Evolutionary conservation across 768 basidiomycete species (phyloP).

Genomic region (Pleurotus platypus): DNA sequence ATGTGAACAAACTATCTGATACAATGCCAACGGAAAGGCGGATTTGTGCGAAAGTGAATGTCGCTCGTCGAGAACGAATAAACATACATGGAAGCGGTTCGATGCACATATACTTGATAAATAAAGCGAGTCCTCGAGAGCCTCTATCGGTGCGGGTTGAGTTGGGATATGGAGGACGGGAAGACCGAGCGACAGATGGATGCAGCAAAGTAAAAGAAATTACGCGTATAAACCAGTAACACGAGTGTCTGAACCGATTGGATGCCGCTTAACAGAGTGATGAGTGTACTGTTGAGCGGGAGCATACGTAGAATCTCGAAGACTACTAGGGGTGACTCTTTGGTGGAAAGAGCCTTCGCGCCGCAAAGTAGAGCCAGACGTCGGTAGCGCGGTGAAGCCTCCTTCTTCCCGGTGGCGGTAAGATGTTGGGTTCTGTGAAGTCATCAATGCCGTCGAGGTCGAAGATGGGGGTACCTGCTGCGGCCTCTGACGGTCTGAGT

Average conservation of each 20-base stretch:
- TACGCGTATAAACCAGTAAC: constrained; percentile 4
- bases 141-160: not conserved
- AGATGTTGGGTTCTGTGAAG: constrained; percentile 7
- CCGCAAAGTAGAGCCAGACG: constrained; percentile 2
- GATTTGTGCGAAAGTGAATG: not conserved
- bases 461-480: constrained; percentile 4
- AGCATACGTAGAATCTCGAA: constrained; percentile 1
- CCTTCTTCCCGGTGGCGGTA: not conserved
- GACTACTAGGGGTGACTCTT: constrained; percentile 1
- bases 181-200: not conserved
- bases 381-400: not conserved
- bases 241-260: constrained; percentile 1
- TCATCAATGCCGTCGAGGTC: constrained; percentile 4
- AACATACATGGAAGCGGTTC: constrained; percentile 3
- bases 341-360: constrained; percentile 5
- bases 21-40: not conserved
- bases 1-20: not conserved
- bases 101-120: not conserved
- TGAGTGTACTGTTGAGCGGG: constrained; percentile 4
- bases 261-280: not conserved
- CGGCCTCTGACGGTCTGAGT: not conserved
- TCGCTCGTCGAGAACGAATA: constrained; percentile 8
- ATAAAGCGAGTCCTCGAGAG: not conserved
- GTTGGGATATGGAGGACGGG: not conserved
- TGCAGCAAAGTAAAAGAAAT: not conserved